These are phyloP conservation scores for Thamnidium elegans DNA, from an alignment of 192 early-diverging fungal genomes.

Conservation along the genomic window DNA sequence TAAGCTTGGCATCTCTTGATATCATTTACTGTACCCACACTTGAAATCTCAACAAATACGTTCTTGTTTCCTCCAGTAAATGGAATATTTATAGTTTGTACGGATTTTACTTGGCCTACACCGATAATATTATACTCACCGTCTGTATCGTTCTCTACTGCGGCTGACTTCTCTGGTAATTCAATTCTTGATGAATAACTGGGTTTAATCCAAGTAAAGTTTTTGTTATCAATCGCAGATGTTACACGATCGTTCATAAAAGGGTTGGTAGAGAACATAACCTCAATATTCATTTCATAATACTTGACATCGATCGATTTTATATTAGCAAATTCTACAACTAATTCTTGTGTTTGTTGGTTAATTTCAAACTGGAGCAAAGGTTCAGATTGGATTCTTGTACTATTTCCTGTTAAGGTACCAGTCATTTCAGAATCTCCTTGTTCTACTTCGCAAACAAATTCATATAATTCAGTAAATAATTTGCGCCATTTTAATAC, in stretches of 20 bases:
- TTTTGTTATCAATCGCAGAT: neutral
- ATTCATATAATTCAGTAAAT: slow-evolving; percentile 39
- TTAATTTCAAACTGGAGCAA: slow-evolving; percentile 42
- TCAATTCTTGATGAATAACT: slow-evolving; percentile 32
- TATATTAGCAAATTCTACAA: slow-evolving; percentile 38
- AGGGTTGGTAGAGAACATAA: slow-evolving; percentile 47
- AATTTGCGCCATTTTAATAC: slow-evolving; percentile 39
- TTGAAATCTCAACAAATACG: slow-evolving; percentile 32
- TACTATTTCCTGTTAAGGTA: neutral
- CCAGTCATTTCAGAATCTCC: neutral
- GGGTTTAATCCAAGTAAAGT: slow-evolving; percentile 40
- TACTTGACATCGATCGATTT: slow-evolving; percentile 35
- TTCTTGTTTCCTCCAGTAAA: slow-evolving; percentile 7
- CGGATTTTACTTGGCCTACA: neutral
- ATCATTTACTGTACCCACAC: slow-evolving; percentile 20
- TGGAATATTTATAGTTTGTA: neutral
- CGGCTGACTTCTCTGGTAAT: neutral
- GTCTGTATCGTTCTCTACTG: neutral
- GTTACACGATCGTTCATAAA: slow-evolving; percentile 26
- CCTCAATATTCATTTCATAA: slow-evolving; percentile 48
- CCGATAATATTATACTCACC: slow-evolving; percentile 3
- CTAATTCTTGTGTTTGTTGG: slow-evolving; percentile 22
- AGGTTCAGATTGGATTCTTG: slow-evolving; percentile 29
- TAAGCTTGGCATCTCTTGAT: slow-evolving; percentile 34
- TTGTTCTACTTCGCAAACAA: slow-evolving; percentile 33